Conservation (phyloP, 495 filamentous ascomycete genomes). For the Neurospora sp. region DNA sequence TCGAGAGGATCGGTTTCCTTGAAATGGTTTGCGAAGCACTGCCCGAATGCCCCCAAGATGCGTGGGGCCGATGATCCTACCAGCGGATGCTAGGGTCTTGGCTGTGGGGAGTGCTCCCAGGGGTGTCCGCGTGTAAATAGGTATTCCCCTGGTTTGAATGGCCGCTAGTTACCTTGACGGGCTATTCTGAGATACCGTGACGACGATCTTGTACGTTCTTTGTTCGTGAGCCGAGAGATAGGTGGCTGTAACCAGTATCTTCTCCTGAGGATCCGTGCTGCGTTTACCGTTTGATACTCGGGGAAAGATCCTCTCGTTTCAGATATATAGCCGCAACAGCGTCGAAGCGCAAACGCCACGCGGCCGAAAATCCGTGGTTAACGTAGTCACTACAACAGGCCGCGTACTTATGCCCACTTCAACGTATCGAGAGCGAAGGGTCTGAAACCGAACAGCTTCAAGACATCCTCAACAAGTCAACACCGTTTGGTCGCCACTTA, state of each 20-base stretch:
- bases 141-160: too few species aligned
- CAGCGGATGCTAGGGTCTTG: neutral
- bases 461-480: neutral
- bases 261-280: neutral
- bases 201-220: neutral
- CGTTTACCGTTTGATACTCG: neutral
- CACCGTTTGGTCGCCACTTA: neutral
- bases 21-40: neutral
- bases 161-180: neutral
- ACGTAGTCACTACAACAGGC: neutral
- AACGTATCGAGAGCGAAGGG: neutral
- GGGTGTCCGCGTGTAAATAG: neutral
- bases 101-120: neutral
- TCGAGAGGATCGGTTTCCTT: neutral
- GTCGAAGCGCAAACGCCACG: neutral
- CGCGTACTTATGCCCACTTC: neutral
- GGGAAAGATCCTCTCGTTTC: neutral
- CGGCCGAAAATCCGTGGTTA: neutral
- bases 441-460: neutral
- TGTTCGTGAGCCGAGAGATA: neutral
- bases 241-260: neutral
- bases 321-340: neutral
- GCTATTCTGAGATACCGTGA: neutral
- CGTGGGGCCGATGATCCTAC: neutral
- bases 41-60: neutral